Percentiles rank a stretch among this genome's conserved stretches.
phyloP scores from a whole-genome alignment of 192 early-diverging fungal species.

The Dispira simplex region DNA sequence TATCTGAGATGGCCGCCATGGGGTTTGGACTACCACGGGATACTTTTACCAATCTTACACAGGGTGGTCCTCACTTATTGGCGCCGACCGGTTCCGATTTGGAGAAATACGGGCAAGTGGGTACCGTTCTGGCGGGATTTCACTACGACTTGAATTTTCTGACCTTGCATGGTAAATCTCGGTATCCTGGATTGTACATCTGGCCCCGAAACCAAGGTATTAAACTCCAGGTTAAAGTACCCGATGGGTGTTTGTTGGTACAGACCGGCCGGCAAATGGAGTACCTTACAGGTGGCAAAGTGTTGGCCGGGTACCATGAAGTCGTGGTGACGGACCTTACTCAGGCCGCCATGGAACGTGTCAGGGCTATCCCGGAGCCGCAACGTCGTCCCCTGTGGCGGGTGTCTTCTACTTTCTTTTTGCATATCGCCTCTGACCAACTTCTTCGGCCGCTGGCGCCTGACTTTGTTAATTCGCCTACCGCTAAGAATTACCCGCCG shows the following conservation, averaged over 20 bases:
- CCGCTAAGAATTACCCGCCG: constrained; percentile 31
- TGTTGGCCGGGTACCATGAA: constrained; percentile 54
- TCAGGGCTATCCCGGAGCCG: constrained; percentile 15
- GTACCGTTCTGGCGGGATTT: constrained; percentile 41
- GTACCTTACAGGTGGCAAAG: constrained; percentile 44
- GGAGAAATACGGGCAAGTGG: constrained; percentile 37
- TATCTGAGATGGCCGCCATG: constrained; percentile 47
- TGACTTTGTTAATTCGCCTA: constrained; percentile 23
- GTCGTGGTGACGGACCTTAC: constrained; percentile 45
- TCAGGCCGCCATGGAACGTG: constrained; percentile 30
- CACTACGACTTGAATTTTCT: constrained; percentile 32
- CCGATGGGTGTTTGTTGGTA: constrained; percentile 43
- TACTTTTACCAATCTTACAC: constrained; percentile 35
- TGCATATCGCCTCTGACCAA: constrained; percentile 51
- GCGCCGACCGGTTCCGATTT: constrained; percentile 56
- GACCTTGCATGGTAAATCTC: constrained; percentile 58
- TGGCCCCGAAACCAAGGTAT: constrained; percentile 39
- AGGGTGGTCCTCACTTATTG: constrained; percentile 48
- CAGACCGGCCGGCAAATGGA: constrained; percentile 50
- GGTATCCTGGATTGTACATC: constrained; percentile 57
- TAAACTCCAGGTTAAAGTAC: constrained; percentile 43
- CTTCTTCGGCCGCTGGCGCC: constrained; percentile 31
- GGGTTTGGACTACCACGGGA: constrained; percentile 40
- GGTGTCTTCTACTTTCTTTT: constrained; percentile 57
- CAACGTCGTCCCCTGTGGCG: constrained; percentile 42